A percentile compares a stretch with the other conserved stretches of the same genome.
These are phyloP conservation scores for Shiraia bambusicola DNA, from an alignment of 2,329 filamentous ascomycete species.

Conservation along the genomic window DNA sequence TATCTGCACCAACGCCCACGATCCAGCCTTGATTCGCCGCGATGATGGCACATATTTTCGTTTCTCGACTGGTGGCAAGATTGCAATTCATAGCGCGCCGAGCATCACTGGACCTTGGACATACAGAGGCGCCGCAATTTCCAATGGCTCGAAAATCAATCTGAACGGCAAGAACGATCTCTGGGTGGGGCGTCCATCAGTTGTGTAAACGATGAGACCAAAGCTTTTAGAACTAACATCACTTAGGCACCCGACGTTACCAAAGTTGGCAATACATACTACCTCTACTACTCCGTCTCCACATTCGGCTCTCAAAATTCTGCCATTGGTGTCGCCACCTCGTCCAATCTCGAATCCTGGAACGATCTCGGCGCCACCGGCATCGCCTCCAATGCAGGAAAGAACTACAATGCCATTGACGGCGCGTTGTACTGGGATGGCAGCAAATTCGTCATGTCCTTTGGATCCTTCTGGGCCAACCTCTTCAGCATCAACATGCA, in stretches of 20 bases:
- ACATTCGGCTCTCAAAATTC: slow-evolving; percentile 62
- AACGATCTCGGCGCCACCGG: slow-evolving; percentile 60
- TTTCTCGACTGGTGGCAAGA: slow-evolving; percentile 55
- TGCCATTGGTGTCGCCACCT: slow-evolving; percentile 61
- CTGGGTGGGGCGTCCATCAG: slow-evolving; percentile 46
- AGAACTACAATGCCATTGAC: slow-evolving; percentile 56
- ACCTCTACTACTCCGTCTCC: slow-evolving; percentile 68
- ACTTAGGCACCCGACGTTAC: slow-evolving; percentile 63
- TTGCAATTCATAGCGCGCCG: slow-evolving; percentile 53
- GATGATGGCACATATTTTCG: slow-evolving; percentile 55
- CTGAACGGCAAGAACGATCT: slow-evolving; percentile 51
- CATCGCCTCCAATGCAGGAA: slow-evolving; percentile 45
- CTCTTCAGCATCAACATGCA: slow-evolving; percentile 61
- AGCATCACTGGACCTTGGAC: slow-evolving; percentile 55
- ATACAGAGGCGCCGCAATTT: slow-evolving; percentile 50
- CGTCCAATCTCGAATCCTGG: slow-evolving; percentile 57
- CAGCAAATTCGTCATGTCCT: slow-evolving; percentile 56
- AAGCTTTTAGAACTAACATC: background rate
- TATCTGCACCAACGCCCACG: slow-evolving; percentile 50
- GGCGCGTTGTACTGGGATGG: slow-evolving; percentile 46
- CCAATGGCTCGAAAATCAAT: slow-evolving; percentile 50
- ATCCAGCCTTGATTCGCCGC: slow-evolving; percentile 52
- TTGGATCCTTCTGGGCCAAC: slow-evolving; percentile 69
- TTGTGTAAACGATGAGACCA: background rate
- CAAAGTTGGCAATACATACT: slow-evolving; percentile 60